A percentile compares a stretch with the other conserved stretches of the same genome.
These are phyloP conservation scores for Globisporangium iwayamae DNA, from an alignment of 352 stramenopile genomes.

Conservation along the genomic window DNA sequence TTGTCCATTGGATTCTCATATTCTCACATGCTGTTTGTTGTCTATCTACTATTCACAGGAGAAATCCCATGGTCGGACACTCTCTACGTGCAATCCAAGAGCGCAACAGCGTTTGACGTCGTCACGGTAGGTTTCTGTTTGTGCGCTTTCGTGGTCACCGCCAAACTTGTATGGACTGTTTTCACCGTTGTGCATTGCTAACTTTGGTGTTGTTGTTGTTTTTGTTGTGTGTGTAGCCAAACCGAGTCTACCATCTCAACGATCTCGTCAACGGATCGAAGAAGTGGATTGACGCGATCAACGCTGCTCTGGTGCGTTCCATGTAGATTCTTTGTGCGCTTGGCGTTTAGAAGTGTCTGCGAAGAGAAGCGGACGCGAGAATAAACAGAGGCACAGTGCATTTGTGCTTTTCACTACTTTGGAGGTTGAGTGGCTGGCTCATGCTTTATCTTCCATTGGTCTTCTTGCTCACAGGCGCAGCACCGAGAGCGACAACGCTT, in stretches of 20 bases:
- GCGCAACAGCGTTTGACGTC: constrained; percentile 79
- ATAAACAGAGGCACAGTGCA: constrained; percentile 12
- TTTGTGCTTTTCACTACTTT: neutral
- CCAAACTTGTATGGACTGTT: neutral
- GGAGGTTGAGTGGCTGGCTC: neutral
- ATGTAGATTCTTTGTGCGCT: constrained; percentile 27
- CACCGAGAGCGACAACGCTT: constrained; percentile 18
- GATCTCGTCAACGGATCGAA: constrained; percentile 87
- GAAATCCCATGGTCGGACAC: constrained; percentile 86
- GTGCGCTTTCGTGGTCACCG: neutral
- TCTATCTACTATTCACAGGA: constrained; percentile 16
- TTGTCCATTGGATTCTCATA: neutral
- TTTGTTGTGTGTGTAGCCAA: constrained; percentile 42
- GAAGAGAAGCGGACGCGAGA: constrained; percentile 18
- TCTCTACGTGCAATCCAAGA: constrained; percentile 86
- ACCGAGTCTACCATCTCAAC: constrained; percentile 86
- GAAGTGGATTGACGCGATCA: constrained; percentile 89
- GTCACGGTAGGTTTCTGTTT: constrained; percentile 51
- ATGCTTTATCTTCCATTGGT: constrained; percentile 5
- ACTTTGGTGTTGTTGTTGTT: neutral
- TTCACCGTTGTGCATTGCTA: neutral
- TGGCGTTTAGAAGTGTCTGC: constrained; percentile 16
- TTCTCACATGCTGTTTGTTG: neutral
- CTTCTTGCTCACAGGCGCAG: constrained; percentile 13
- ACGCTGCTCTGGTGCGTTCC: constrained; percentile 67